Conservation (phyloP, 495 filamentous ascomycete genomes). For the Penicillium dipodomyicola region DNA sequence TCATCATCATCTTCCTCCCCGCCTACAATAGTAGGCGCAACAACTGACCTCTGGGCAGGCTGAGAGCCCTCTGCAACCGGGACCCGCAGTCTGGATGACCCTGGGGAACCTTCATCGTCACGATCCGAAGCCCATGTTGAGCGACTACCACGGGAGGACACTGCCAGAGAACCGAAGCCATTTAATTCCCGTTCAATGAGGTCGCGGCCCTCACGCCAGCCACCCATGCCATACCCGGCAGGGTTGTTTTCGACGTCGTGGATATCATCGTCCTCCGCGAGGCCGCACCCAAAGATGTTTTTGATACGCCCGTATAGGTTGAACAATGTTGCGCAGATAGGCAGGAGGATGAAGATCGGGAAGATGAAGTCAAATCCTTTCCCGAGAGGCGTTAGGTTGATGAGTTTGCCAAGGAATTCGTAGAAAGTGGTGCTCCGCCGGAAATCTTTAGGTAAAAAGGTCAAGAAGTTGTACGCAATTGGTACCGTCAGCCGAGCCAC, state of each 20-base stretch:
- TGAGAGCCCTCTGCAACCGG: constrained; percentile 29
- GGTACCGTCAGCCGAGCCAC: constrained; percentile 89
- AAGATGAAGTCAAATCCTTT: constrained; percentile 85
- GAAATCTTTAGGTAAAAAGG: constrained; percentile 68
- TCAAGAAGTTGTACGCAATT: constrained; percentile 92
- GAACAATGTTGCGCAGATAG: constrained; percentile 78
- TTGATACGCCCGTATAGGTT: constrained; percentile 82
- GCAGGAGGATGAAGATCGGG: constrained; percentile 79
- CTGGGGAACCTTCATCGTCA: constrained; percentile 25
- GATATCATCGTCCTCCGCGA: constrained; percentile 67
- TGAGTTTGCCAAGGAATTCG: constrained; percentile 75
- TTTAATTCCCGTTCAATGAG: constrained; percentile 87
- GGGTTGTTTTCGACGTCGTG: constrained; percentile 64
- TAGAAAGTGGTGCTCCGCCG: constrained; percentile 78
- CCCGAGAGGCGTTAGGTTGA: constrained; percentile 81
- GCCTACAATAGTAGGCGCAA: constrained; percentile 36
- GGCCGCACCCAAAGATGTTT: constrained; percentile 72
- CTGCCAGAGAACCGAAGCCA: constrained; percentile 54
- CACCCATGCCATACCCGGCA: constrained; percentile 68
- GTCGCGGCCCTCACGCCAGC: constrained; percentile 91
- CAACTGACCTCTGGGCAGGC: constrained; percentile 26
- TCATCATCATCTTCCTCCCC: constrained; percentile 68
- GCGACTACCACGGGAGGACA: constrained; percentile 35
- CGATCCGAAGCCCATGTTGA: constrained; percentile 33
- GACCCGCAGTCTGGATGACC: constrained; percentile 34